Base-by-base conservation (phyloP, 441 rosid genomes). In the Populus tomentosa region DNA sequence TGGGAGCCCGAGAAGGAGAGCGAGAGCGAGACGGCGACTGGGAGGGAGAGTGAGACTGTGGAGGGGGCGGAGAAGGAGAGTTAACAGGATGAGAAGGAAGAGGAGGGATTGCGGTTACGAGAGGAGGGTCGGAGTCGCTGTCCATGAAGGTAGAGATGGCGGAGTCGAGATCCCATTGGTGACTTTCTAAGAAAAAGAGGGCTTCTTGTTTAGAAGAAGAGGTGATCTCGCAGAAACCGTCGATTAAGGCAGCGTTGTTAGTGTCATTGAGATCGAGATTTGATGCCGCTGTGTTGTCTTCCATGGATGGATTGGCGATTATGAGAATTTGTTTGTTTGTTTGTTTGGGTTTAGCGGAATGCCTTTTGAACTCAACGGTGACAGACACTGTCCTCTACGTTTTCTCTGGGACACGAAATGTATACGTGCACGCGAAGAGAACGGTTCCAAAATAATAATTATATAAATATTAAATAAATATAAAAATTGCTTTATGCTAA, bases 71-170 rank as follows among this genome's bases (percentile, higher is more conserved):
- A 40, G 77, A 69, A 23, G 85, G 69, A 50, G 82, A 78, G 24
- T 61, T 28, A 28, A 40, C 10, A 7, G 72, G 63, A 40, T 86
- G 84, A 21, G 85, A 6, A 6, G 69, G 69, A 42, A 84, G 84
- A 53, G 86, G 78, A 36, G 42, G 46, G 42, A 65, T n/a, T 13
- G 78, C 79, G 36, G 75, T 38, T 50, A 80, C 79, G 61, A 75
- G 24, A 16, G 84, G 76, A 14, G 77, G 67, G 79, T 59, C 65
- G 36, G 82, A 40, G 65, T 67, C 59, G 87, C 76, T 86, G 84
- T 94, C 98, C 38, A 94, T 83, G 89, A 94, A 94, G 42, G 97
- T 89, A 7, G 97, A 90, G 76, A 91, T 91, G 80, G 98, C 97
- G 59, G 95, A 80, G 85, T 91, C 98, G 23, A 94, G 90, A 87